Conservation (phyloP, 805 yeast species). For the Sungouiella blattae region DNA sequence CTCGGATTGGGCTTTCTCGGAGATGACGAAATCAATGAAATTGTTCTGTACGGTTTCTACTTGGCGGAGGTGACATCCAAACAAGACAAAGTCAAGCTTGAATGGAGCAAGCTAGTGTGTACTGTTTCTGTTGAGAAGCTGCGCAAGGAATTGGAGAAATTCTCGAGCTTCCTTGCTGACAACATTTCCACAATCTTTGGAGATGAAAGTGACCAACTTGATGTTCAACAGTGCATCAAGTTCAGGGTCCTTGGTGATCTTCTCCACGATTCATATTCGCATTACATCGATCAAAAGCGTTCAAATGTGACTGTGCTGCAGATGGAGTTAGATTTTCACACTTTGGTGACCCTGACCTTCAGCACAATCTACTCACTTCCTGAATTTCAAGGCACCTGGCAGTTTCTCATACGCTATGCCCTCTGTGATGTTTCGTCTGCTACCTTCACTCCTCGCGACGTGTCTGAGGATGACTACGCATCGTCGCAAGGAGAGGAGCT, state of each 20-base stretch:
- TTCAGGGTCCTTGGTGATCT: constrained; percentile 17
- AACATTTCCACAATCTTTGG: constrained; percentile 24
- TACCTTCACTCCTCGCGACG: constrained; percentile 13
- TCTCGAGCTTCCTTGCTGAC: constrained; percentile 27
- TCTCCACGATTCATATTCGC: constrained; percentile 9
- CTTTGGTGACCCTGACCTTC: constrained; percentile 19
- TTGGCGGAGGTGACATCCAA: constrained; percentile 5
- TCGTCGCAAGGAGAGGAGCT: constrained; percentile 26
- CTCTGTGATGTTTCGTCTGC: constrained; percentile 43
- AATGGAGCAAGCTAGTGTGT: constrained; percentile 56
- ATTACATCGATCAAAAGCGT: constrained; percentile 4
- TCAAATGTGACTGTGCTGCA: constrained; percentile 1
- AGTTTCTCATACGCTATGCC: constrained; percentile 37
- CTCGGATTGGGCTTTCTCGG: constrained; percentile 61
- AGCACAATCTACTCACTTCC: constrained; percentile 32
- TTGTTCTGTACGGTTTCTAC: constrained; percentile 18
- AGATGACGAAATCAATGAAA: constrained; percentile 43
- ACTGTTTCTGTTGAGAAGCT: constrained; percentile 24
- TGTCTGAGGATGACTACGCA: constrained; percentile 11
- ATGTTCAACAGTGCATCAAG: constrained; percentile 19
- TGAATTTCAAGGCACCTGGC: constrained; percentile 32
- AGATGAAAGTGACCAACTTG: constrained; percentile 16
- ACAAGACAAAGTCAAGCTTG: constrained; percentile 31
- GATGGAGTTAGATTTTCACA: constrained; percentile 1
- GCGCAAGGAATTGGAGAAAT: constrained; percentile 33